Evolutionary conservation across 192 early-diverging fungal genomes (phyloP).

Genomic region (Bifiguratus adelaidae): DNA sequence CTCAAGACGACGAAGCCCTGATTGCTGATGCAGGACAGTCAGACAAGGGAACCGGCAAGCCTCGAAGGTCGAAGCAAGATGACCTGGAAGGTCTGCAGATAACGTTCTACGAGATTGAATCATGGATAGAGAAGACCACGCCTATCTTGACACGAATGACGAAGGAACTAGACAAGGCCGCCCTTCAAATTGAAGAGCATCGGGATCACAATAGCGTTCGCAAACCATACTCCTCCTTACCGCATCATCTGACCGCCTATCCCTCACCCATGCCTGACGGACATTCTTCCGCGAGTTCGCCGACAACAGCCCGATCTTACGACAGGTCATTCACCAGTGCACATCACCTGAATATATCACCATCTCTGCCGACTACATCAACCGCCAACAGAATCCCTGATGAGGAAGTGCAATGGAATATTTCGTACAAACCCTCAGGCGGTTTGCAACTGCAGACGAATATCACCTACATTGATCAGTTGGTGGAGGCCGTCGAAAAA

Average conservation of each 20-base stretch:
- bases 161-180: slow-evolving; percentile 23
- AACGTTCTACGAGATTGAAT: slow-evolving; percentile 28
- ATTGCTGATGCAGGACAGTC: no score
- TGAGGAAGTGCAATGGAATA: slow-evolving; percentile 11
- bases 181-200: slow-evolving; percentile 17
- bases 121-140: slow-evolving; percentile 26
- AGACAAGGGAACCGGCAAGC: no score
- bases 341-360: no score
- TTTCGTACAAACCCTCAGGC: slow-evolving; percentile 19
- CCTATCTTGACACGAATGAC: slow-evolving; percentile 21
- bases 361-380: no score
- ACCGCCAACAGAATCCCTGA: no score
- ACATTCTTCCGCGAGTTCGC: background rate
- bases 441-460: slow-evolving; percentile 21
- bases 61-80: no score
- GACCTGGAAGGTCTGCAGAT: slow-evolving; percentile 25
- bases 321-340: no score
- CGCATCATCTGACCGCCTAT: background rate
- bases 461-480: slow-evolving; percentile 21
- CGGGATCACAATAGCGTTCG: background rate
- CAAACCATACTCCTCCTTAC: background rate
- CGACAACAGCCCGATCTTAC: no score
- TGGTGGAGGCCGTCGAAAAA: slow-evolving; percentile 21
- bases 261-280: background rate
- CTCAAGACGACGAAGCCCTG: background rate